Evolutionary conservation across 495 filamentous ascomycete species (phyloP), one percentile per base, ranked within the genome.

Genomic region (Ascodesmis nigricans): DNA sequence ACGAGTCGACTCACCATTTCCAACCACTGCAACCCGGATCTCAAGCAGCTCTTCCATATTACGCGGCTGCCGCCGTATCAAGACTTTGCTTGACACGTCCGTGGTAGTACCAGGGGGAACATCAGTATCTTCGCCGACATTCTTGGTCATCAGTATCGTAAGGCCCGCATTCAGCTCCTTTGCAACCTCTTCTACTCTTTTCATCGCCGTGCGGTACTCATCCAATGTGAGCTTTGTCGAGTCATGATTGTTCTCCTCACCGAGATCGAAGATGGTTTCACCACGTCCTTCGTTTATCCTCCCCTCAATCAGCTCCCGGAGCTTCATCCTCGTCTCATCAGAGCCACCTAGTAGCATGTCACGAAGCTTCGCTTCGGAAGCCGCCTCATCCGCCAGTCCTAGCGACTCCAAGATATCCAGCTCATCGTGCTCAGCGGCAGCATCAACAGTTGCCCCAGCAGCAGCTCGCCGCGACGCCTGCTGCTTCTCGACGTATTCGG

Each of bases 401-500:
- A 97, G 65, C 32, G 75, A 68, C 53, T 93, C 81, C 33, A 97
- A 68, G 39, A 97, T 84, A 39, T 84, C 80, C 33, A 95, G 70
- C 52, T 97, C 87, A 26, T 66, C 70, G 55, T 91, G 83, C 45
- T 55, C 44, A 46, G 59, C 36, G 4, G 55, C 21, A 7, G 53
- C 13, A 35, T 57, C 58, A 3, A 8, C n/a, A 1, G 33, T 37
- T 3, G 15, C 11, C 23, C 53, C 23, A 13, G 40, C 50, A 14
- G 42, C 34, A 24, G 66, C 55, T 53, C 66, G 60, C 15, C 70
- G 59, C 30, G 9, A 19, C 3, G 68, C 65, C 54, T 93, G 84
- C 53, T 97, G 81, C 56, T 83, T 73, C 54, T 93, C 82, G 38
- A 91, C 90, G 45, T 91, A 95, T 54, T 95, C 87, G 53, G 90